phyloP scores from a whole-genome alignment of 148 eudicot species.

The Heliosperma pusillum region DNA sequence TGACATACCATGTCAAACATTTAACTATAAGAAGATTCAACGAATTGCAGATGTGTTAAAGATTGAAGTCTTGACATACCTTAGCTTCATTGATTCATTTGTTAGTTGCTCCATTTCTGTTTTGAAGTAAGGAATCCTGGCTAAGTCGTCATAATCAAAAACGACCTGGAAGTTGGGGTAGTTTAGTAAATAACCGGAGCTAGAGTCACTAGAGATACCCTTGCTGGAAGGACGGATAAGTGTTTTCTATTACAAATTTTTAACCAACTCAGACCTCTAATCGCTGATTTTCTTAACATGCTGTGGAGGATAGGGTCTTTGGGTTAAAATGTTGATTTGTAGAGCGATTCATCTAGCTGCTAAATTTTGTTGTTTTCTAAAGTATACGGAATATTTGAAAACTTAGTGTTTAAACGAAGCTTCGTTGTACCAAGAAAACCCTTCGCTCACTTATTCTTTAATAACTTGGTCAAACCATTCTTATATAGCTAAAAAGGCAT shows the following conservation, averaged over 20 bases:
- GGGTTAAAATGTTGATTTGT: neutral
- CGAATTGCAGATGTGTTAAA: neutral
- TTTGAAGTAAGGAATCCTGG: conserved; percentile 50
- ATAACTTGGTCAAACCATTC: too few relatives aligned
- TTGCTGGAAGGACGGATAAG: neutral
- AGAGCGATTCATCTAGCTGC: neutral
- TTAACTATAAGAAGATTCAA: neutral
- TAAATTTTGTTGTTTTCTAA: neutral
- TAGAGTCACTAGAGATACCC: neutral
- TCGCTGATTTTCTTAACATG: neutral
- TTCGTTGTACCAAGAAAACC: neutral
- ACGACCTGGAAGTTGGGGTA: conserved; percentile 28
- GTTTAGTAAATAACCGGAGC: neutral
- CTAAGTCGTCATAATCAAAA: conserved; percentile 56
- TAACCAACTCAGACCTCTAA: neutral
- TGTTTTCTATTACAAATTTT: neutral
- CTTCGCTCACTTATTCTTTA: too few relatives aligned
- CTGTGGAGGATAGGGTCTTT: neutral
- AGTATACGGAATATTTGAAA: neutral
- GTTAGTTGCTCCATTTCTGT: conserved; percentile 35
- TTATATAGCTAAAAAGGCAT: too few relatives aligned
- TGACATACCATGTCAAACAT: neutral
- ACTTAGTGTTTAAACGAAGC: neutral
- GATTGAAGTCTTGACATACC: conserved; percentile 33
- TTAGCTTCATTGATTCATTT: conserved; percentile 33